Evolutionary conservation across 2,329 filamentous ascomycete genomes (phyloP), one percentile per base, ranked within the genome.

Genomic region (Aspergillus sojae): DNA sequence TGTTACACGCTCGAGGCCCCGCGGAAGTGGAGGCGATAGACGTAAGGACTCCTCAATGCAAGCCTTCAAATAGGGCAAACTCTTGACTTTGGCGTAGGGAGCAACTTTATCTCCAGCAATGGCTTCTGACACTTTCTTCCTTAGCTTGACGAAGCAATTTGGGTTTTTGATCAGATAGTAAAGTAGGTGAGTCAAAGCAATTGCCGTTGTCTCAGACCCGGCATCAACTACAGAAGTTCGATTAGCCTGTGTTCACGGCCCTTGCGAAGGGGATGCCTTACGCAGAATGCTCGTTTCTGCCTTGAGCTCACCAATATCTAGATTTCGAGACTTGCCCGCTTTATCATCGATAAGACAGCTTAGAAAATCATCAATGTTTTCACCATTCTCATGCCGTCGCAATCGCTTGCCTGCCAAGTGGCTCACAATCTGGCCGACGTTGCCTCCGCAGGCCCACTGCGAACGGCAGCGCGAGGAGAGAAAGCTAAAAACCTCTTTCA

Each of bases 41-140:
- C 62, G 64, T 57, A 64, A 32, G 3, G 62, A 41, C 39, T 66
- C 62, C 26, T 66, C 60, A 7, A 66, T 19, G 32, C 57, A 64
- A 4, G 62, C 64, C 32, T 57, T 61, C 32, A 64, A 52, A 46
- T 66, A 66, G 11, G 36, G 36, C 23, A 64, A n/a, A 59, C 60
- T 46, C 45, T 59, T 64, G 16, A 64, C 60, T 26, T 55, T 32
- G 10, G 56, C 32, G 19, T 59, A 64, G 7, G 36, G 28, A 11
- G 39, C 12, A 7, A 55, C 36, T 23, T 23, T 14, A 3, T 34
- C 26, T 34, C 39, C 26, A 6, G 34, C 4, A 1, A 34, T 19
- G 0, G 39, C 26, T 2, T 1, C 21, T 7, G 30, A 30, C 26
- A 56, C 26, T 14, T 56, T 34, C 23, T 36, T 30, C 6, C 54